Percentiles rank a stretch among this genome's conserved stretches.
Evolutionary conservation across 345 rosid genomes (phyloP).

Genomic region (Gossypium thurberi): DNA sequence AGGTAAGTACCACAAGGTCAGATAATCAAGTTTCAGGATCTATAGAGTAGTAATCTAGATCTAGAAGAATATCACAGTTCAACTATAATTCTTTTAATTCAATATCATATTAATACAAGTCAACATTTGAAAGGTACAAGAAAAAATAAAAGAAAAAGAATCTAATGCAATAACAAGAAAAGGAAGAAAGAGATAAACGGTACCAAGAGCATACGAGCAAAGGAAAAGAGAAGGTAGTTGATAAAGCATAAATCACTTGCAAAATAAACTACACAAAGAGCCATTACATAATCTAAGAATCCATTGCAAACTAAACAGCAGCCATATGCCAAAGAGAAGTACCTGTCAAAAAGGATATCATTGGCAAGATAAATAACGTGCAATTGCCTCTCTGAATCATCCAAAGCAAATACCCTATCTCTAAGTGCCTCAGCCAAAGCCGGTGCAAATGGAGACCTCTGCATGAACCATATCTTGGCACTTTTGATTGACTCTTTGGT

Average conservation of each 20-base stretch:
- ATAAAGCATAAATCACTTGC: not conserved
- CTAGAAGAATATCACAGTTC: not conserved
- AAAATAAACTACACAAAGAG: not conserved
- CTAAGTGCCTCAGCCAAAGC: slow-evolving; percentile 87
- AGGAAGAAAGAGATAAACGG: not conserved
- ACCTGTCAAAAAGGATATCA: slow-evolving; percentile 99
- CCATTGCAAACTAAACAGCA: not conserved
- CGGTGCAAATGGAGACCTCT: slow-evolving; percentile 90
- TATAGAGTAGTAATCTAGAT: not conserved
- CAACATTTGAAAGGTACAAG: not conserved
- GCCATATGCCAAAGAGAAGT: slow-evolving; percentile 10
- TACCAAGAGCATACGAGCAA: not conserved
- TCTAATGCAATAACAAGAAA: not conserved
- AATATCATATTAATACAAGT: not conserved
- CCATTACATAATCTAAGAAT: not conserved
- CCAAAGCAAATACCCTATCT: slow-evolving; percentile 70
- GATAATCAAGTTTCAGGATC: not conserved
- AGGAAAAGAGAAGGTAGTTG: not conserved
- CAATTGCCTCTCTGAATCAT: slow-evolving; percentile 93
- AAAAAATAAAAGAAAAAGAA: not conserved
- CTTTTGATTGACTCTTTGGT: slow-evolving; percentile 98
- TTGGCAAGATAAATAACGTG: slow-evolving; percentile 88
- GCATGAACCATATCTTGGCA: slow-evolving; percentile 98
- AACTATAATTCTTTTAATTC: not conserved
- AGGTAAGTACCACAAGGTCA: slow-evolving; percentile 1